A percentile compares a stretch with the other conserved stretches of the same genome.
phyloP scores from a whole-genome alignment of 139 green algal species.

The Chlorella sp. region DNA sequence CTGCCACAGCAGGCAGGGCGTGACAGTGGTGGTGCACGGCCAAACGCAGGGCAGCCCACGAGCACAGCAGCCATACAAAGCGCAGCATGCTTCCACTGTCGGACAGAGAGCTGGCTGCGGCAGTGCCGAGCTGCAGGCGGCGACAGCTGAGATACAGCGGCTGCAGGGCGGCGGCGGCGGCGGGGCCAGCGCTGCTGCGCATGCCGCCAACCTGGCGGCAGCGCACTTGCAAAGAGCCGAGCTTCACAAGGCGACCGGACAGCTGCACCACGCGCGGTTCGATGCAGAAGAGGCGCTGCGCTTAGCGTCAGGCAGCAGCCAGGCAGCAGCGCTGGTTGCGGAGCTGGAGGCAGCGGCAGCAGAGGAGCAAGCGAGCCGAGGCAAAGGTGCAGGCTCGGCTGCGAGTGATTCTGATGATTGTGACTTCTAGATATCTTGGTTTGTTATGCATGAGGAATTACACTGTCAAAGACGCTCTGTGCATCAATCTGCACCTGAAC shows the following conservation, averaged over 20 bases:
- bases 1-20: neutral
- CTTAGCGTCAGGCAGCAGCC: neutral
- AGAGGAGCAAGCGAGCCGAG: neutral
- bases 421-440: no score
- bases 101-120: neutral
- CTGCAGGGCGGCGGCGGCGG: neutral
- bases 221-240: conserved; percentile 14
- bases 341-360: neutral
- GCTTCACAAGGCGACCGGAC: neutral
- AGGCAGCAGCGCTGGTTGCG: neutral
- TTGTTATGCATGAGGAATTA: no score
- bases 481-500: no score
- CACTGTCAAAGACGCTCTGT: no score
- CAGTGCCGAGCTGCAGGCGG: neutral
- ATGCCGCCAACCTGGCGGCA: neutral
- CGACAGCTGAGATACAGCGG: neutral
- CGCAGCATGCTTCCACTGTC: neutral
- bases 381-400: no score
- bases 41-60: conserved; percentile 9
- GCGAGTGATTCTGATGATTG: no score
- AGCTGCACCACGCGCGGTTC: conserved; percentile 38
- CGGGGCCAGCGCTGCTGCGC: neutral
- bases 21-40: conserved; percentile 35
- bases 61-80: neutral
- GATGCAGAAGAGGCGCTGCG: conserved; percentile 33